Evolutionary conservation across 169 alveolate species (phyloP).

Genomic region (Theileria sp.): DNA sequence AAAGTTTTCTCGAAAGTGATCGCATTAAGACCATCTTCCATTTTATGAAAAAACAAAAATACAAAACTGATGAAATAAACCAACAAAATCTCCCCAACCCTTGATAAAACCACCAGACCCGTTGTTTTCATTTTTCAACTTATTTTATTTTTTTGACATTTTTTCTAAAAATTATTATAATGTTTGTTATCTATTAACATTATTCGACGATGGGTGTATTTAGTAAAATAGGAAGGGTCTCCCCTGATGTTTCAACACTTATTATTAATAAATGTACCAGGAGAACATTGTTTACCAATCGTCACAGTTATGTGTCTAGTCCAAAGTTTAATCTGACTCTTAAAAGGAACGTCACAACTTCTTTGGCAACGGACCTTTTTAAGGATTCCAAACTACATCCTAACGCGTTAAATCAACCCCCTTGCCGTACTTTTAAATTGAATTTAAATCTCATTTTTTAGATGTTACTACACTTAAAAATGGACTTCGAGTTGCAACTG

Average conservation of each 20-base stretch:
- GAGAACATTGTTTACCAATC: background rate
- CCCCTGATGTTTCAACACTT: slow-evolving; percentile 6
- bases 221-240: slow-evolving; percentile 6
- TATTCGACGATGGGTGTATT: slow-evolving; percentile 5
- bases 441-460: background rate
- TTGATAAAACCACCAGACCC: background rate
- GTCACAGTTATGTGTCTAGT: background rate
- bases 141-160: background rate
- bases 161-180: background rate
- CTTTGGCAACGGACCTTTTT: slow-evolving; percentile 42
- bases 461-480: slow-evolving; percentile 76
- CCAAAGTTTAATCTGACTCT: background rate
- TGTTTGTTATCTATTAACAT: background rate
- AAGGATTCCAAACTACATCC: slow-evolving; percentile 46
- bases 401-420: slow-evolving; percentile 50
- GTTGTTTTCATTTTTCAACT: background rate
- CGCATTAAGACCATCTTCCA: background rate
- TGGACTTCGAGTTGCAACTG: slow-evolving; percentile 88
- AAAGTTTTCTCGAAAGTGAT: background rate
- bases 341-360: slow-evolving; percentile 20
- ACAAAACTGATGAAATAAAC: background rate
- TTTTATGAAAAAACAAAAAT: background rate
- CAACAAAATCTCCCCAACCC: background rate
- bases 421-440: slow-evolving; percentile 42
- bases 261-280: slow-evolving; percentile 1